Evolutionary conservation across 306 rosid species (phyloP).

Genomic region (Nissolia schottii): DNA sequence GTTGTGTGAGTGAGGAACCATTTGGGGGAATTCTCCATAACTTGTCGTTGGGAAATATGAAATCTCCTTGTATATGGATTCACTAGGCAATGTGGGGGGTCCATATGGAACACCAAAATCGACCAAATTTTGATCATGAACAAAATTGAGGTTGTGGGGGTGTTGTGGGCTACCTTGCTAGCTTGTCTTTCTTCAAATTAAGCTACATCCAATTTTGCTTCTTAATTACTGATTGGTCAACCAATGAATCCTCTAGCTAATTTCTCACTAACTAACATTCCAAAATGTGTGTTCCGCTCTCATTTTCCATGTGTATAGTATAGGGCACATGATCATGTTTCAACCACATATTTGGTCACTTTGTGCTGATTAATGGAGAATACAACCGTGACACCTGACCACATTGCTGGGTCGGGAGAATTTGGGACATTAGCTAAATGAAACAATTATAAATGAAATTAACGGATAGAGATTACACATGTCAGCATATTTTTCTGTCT

Average conservation of each 20-base stretch:
- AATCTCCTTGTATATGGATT: conserved; percentile 28
- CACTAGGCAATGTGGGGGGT: conserved; percentile 44
- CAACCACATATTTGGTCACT: background rate
- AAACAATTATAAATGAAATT: background rate
- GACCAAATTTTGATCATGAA: background rate
- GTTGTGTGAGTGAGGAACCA: conserved; percentile 38
- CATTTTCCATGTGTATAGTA: background rate
- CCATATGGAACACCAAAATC: conserved; percentile 35
- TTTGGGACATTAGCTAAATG: background rate
- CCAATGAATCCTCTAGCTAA: background rate
- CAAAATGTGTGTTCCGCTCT: conserved; percentile 5
- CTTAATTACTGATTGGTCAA: conserved; percentile 20
- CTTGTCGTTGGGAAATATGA: conserved; percentile 24
- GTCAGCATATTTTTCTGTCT: too few relatives aligned
- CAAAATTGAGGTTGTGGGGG: background rate
- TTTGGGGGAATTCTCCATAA: conserved; percentile 27
- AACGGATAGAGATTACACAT: too few relatives aligned
- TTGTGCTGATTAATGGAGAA: background rate
- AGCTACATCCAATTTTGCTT: conserved; percentile 18
- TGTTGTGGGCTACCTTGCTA: conserved; percentile 31
- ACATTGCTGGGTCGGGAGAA: conserved; percentile 1
- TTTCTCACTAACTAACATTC: background rate
- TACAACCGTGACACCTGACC: background rate
- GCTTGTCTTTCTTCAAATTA: conserved; percentile 44
- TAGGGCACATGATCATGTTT: background rate